These are phyloP conservation scores for Cercospora sp. DNA, from an alignment of 2,329 filamentous ascomycete species.

Conservation along the genomic window DNA sequence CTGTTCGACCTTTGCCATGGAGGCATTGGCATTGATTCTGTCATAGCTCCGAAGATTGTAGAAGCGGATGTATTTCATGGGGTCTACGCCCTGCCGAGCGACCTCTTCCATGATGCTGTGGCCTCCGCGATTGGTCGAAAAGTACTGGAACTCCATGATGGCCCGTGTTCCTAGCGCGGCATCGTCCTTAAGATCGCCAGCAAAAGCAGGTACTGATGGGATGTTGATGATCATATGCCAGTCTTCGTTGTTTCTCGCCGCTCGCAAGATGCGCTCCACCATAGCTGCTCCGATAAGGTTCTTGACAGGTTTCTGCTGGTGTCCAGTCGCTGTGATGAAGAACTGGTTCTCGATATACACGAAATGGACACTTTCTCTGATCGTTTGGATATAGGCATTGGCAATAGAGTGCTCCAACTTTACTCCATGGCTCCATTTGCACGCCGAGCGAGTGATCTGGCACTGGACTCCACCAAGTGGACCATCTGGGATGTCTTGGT, in stretches of 20 bases:
- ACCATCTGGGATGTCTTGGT: constrained; percentile 32
- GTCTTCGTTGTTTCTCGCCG: constrained; percentile 62
- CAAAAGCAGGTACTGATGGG: constrained; percentile 78
- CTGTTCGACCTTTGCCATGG: constrained; percentile 62
- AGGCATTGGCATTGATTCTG: constrained; percentile 69
- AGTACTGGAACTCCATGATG: constrained; percentile 87
- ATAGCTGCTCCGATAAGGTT: constrained; percentile 80
- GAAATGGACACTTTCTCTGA: constrained; percentile 82
- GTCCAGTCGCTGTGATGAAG: constrained; percentile 78
- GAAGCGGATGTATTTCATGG: constrained; percentile 73
- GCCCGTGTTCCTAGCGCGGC: constrained; percentile 74
- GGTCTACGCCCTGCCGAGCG: constrained; percentile 65
- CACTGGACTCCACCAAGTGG: constrained; percentile 72
- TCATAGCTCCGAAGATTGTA: constrained; percentile 86
- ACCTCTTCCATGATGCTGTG: constrained; percentile 75
- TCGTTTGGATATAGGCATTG: constrained; percentile 91
- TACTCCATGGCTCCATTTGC: constrained; percentile 61
- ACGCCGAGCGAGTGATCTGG: constrained; percentile 68
- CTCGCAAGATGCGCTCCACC: constrained; percentile 73
- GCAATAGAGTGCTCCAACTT: constrained; percentile 78
- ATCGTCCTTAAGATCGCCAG: constrained; percentile 73
- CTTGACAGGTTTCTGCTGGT: constrained; percentile 68
- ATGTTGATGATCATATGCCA: constrained; percentile 79
- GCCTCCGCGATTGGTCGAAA: constrained; percentile 74
- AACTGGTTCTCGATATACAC: constrained; percentile 65